Percentiles rank a stretch among this genome's conserved stretches.
Conservation (phyloP, 352 stramenopile genomes). For the Phytophthora pluvialis region DNA sequence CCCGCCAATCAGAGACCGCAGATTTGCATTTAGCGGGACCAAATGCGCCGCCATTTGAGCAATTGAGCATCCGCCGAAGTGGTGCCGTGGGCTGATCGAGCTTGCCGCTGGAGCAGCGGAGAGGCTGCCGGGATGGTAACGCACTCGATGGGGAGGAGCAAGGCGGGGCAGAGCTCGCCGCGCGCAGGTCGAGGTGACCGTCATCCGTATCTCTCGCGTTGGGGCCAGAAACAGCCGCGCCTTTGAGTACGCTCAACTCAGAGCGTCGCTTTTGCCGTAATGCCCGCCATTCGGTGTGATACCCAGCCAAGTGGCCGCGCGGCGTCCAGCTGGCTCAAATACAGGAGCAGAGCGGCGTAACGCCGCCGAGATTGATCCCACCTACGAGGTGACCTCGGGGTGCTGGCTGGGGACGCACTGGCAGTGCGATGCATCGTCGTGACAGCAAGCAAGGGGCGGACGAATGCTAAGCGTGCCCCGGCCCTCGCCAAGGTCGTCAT, state of each 20-base stretch:
- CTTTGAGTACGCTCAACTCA: neutral
- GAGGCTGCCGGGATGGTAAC: constrained; percentile 5
- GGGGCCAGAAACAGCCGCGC: constrained; percentile 28
- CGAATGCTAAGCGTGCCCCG: constrained; percentile 6
- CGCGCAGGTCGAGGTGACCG: constrained; percentile 3
- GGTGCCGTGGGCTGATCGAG: constrained; percentile 1
- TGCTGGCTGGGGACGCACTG: neutral
- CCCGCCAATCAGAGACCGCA: constrained; percentile 18
- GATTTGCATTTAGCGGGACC: neutral
- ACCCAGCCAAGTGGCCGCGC: constrained; percentile 18
- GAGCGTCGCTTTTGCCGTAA: neutral
- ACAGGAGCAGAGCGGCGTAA: neutral
- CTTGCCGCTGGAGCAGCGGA: neutral
- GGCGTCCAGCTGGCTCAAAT: constrained; percentile 22
- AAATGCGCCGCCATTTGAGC: neutral
- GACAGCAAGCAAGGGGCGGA: too few relatives aligned
- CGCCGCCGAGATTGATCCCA: constrained; percentile 4
- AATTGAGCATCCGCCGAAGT: neutral
- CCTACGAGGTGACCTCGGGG: too few relatives aligned
- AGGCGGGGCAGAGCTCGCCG: constrained; percentile 8
- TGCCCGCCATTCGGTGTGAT: constrained; percentile 21
- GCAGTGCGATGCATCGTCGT: neutral
- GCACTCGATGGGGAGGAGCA: constrained; percentile 24
- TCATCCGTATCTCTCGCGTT: constrained; percentile 31
- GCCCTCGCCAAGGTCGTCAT: constrained; percentile 1